Evolutionary conservation across 805 yeast genomes (phyloP).

Genomic region (Priceomyces medius): DNA sequence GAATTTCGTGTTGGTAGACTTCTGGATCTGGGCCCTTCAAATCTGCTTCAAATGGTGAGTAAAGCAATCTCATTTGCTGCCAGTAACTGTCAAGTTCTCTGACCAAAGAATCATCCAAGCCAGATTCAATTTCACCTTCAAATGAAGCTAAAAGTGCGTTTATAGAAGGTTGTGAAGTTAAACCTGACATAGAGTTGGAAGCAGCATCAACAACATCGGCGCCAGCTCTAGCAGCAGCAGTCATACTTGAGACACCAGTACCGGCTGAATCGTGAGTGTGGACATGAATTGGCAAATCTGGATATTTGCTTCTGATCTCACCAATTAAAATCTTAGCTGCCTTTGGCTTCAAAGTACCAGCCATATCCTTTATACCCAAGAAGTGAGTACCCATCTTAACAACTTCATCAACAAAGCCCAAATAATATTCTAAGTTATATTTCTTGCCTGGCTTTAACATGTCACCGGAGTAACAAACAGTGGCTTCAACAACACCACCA

Average conservation of each 20-base stretch:
- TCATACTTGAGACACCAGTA: conserved; percentile 97
- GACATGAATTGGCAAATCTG: conserved; percentile 94
- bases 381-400: conserved; percentile 95
- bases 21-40: conserved; percentile 99
- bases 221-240: conserved; percentile 91
- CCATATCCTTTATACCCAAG: conserved; percentile 98
- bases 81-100: conserved; percentile 91
- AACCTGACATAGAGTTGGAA: conserved; percentile 94
- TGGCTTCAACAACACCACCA: conserved; percentile 98
- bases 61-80: conserved; percentile 97
- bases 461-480: conserved; percentile 98
- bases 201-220: conserved; percentile 99
- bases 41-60: conserved; percentile 97
- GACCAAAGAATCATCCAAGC: conserved; percentile 62
- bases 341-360: conserved; percentile 95
- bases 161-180: conserved; percentile 97
- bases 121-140: conserved; percentile 81
- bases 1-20: conserved; percentile 97
- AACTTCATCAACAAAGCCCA: conserved; percentile 75
- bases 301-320: conserved; percentile 79
- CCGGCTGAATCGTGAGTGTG: conserved; percentile 99
- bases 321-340: conserved; percentile 86
- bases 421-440: conserved; percentile 88
- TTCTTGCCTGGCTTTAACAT: conserved; percentile 95
- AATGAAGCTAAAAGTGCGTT: conserved; percentile 89